Evolutionary conservation across 441 rosid species (phyloP), one percentile per base, ranked within the genome.

Genomic region (Viola pubescens): DNA sequence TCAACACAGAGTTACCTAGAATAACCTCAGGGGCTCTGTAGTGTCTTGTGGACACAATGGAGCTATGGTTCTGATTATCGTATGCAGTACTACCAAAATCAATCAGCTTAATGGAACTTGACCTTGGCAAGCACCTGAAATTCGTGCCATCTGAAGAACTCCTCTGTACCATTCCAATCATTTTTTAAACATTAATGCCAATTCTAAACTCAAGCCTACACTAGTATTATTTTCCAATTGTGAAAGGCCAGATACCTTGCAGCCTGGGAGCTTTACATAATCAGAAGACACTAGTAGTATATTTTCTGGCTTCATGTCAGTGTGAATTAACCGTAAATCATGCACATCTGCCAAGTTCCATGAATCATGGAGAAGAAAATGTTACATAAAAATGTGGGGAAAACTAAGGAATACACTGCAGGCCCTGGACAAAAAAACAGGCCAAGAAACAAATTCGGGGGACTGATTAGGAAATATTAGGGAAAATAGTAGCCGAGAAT

Each of bases 21-120:
- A 83, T 86, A 69, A 89, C 83, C 77, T 89, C 97, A 19, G 97
- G 94, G 62, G 97, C 90, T 69, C 97, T 80, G 81, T 87, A 89
- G 73, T 87, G 95, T 77, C 92, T 81, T 51, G 97, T 89, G 57
- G 86, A 86, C 60, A 87, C 79, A 70, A 87, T 73, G 72, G 89
- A 89, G 84, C 80, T 83, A 75, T 85, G 97, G 60, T 80, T 79
- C 76, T 82, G 84, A 82, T 82, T 78, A 71, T 79, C 91, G 73
- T 61, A 81, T 16, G 83, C 81, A 75, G 89, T 84, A 77, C 90
- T 86, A 62, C 94, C 97, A 82, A 89, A 89, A 79, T 89, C 97
- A 81, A 89, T 89, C 81, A 89, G 79, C 85, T 89, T 89, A 78
- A 89, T 89, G 75, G 94, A 84, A 79, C 94, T 89, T 44, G 94